phyloP scores from a whole-genome alignment of 2,329 filamentous ascomycete genomes.

The Aspergillus clavatus region DNA sequence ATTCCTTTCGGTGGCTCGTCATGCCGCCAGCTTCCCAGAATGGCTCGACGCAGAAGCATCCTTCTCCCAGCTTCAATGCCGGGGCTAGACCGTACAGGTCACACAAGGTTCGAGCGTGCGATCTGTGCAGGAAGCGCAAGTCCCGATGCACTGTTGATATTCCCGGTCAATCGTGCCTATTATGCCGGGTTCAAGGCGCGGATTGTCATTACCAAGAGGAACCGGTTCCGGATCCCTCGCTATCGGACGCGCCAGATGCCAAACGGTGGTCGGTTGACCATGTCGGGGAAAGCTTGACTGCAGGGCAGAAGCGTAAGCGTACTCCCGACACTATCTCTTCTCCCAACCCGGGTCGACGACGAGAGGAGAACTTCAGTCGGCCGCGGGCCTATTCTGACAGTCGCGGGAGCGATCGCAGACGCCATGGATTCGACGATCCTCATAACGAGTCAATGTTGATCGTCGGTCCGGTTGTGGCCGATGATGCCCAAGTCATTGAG shows the following conservation, averaged over 20 bases:
- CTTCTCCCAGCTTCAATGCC: conserved; percentile 36
- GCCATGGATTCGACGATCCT: conserved; percentile 32
- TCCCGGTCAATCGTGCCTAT: conserved; percentile 49
- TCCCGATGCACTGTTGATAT: conserved; percentile 57
- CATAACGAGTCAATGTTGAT: conserved; percentile 50
- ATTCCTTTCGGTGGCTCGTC: conserved; percentile 17
- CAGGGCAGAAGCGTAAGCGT: conserved; percentile 36
- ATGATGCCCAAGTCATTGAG: conserved; percentile 58
- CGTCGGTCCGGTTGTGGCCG: conserved; percentile 55
- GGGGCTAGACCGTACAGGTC: conserved; percentile 55
- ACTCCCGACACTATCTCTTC: conserved; percentile 26
- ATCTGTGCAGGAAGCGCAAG: conserved; percentile 57
- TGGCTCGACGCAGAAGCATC: conserved; percentile 29
- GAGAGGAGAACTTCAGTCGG: conserved; percentile 16
- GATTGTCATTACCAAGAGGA: conserved; percentile 53
- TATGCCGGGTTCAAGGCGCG: conserved; percentile 56
- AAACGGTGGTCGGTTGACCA: conserved; percentile 26
- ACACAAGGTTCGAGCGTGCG: conserved; percentile 57
- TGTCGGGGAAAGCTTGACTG: conserved; percentile 17
- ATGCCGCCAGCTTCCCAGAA: conserved; percentile 31
- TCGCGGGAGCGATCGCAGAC: conserved; percentile 28
- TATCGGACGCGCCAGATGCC: conserved; percentile 22
- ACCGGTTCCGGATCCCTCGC: conserved; percentile 20
- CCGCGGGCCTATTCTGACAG: conserved; percentile 24
- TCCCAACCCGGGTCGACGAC: conserved; percentile 15